Conservation (phyloP, 2,329 filamentous ascomycete genomes). For the Fusarium xylarioides region DNA sequence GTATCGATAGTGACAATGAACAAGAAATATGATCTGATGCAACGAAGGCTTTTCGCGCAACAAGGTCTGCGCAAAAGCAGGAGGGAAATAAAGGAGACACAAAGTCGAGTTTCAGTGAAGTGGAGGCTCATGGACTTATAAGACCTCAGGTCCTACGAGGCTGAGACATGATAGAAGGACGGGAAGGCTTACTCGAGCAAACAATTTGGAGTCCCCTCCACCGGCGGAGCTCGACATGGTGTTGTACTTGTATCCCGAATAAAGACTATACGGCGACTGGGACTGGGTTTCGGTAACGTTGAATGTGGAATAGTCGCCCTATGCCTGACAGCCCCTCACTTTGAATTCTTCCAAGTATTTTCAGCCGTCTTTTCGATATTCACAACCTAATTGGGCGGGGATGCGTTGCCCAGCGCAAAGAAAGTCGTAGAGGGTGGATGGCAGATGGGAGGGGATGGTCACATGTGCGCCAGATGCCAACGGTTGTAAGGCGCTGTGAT, state of each 20-base stretch:
- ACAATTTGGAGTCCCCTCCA: conserved; percentile 98
- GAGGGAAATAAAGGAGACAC: not conserved
- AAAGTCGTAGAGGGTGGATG: conserved; percentile 38
- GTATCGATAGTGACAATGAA: conserved; percentile 17
- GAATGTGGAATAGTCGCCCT: conserved; percentile 37
- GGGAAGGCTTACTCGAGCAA: conserved; percentile 81
- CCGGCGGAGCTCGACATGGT: conserved; percentile 64
- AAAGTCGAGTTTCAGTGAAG: conserved; percentile 8
- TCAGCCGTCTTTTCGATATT: conserved; percentile 20
- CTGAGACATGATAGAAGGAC: conserved; percentile 28
- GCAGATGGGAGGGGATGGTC: conserved; percentile 36
- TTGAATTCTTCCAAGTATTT: conserved; percentile 20
- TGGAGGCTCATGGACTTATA: conserved; percentile 8
- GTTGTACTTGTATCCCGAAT: conserved; percentile 44
- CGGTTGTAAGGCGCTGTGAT: conserved; percentile 32
- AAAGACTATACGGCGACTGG: conserved; percentile 20
- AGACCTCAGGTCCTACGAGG: conserved; percentile 23
- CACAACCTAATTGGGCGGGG: conserved; percentile 40
- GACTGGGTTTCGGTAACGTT: conserved; percentile 29
- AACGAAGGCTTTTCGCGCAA: not conserved
- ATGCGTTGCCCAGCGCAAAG: conserved; percentile 31
- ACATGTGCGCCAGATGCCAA: conserved; percentile 40
- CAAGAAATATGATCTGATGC: not conserved
- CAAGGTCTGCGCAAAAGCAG: not conserved
- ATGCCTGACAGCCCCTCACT: conserved; percentile 40